Conservation (phyloP, 148 eudicot genomes). For the Euryodendron excelsum region DNA sequence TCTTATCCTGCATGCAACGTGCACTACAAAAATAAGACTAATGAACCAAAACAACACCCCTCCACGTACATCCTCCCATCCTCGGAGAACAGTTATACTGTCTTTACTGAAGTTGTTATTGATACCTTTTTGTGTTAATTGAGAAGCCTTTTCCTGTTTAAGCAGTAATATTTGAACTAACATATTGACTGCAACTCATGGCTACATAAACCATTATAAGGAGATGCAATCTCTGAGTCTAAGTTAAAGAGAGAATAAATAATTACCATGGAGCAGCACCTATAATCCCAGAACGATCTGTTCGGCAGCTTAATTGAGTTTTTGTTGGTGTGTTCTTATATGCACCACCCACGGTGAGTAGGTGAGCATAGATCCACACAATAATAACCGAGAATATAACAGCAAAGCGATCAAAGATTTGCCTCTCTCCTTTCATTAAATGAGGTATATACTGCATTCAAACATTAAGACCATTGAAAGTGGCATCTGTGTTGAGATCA, state of each 20-base stretch:
- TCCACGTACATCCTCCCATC: not conserved
- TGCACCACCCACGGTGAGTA: slow-evolving; percentile 88
- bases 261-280: slow-evolving; percentile 78
- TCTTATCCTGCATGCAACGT: slow-evolving; percentile 60
- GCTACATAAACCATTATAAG: not conserved
- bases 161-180: not conserved
- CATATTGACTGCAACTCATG: not conserved
- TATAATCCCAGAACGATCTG: slow-evolving; percentile 89
- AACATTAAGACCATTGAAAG: not conserved
- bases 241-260: not conserved
- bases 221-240: not conserved
- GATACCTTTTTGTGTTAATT: not conserved
- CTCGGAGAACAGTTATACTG: not conserved
- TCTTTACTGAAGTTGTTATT: not conserved
- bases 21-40: not conserved
- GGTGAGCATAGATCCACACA: slow-evolving; percentile 85
- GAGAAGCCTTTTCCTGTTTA: slow-evolving; percentile 4
- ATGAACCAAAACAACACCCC: not conserved
- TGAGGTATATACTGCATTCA: slow-evolving; percentile 82
- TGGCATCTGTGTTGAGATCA: not conserved
- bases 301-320: slow-evolving; percentile 83
- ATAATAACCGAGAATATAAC: slow-evolving; percentile 76
- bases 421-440: slow-evolving; percentile 58
- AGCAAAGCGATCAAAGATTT: slow-evolving; percentile 76
- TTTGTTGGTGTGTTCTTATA: slow-evolving; percentile 55